Conservation (phyloP, 2,329 filamentous ascomycete genomes). For the Tolypocladium guangdongense region DNA sequence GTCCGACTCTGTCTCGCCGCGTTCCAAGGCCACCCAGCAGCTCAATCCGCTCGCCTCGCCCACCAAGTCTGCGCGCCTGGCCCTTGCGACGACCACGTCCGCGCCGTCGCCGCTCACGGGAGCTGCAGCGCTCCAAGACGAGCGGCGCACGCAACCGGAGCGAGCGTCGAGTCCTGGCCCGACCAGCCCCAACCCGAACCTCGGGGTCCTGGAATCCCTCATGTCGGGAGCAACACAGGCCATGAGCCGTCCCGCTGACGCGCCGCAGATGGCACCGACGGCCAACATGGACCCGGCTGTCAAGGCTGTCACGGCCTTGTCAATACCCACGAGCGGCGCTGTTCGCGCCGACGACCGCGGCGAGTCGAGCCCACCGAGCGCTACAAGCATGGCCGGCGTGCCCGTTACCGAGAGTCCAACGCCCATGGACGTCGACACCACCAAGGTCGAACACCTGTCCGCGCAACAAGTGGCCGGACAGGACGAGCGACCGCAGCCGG, state of each 20-base stretch:
- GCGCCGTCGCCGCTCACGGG: slow-evolving; percentile 39
- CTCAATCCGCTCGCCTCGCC: slow-evolving; percentile 35
- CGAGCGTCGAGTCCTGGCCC: slow-evolving; percentile 26
- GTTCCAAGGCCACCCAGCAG: slow-evolving; percentile 15
- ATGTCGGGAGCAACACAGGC: slow-evolving; percentile 40
- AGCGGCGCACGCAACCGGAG: slow-evolving; percentile 32
- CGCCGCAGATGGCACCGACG: slow-evolving; percentile 31
- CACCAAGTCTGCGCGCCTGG: slow-evolving; percentile 42
- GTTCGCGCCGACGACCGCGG: slow-evolving; percentile 24
- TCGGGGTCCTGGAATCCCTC: slow-evolving; percentile 40
- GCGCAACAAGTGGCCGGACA: slow-evolving; percentile 32
- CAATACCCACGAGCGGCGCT: slow-evolving; percentile 21
- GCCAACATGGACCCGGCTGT: slow-evolving; percentile 30
- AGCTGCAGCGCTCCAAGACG: slow-evolving; percentile 43
- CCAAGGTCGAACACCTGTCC: slow-evolving; percentile 24
- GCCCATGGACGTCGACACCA: slow-evolving; percentile 43
- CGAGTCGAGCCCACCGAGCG: slow-evolving; percentile 33
- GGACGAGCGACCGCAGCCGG: slow-evolving; percentile 38
- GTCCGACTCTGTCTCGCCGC: slow-evolving; percentile 30
- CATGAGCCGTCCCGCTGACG: slow-evolving; percentile 46
- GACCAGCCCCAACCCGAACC: slow-evolving; percentile 42
- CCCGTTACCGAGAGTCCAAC: slow-evolving; percentile 39
- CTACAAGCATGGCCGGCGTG: slow-evolving; percentile 29
- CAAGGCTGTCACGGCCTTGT: slow-evolving; percentile 22
- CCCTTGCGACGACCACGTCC: slow-evolving; percentile 28